These are phyloP conservation scores for Apiotrichum porosum DNA, from an alignment of 1,284 basidiomycete species.

Conservation along the genomic window DNA sequence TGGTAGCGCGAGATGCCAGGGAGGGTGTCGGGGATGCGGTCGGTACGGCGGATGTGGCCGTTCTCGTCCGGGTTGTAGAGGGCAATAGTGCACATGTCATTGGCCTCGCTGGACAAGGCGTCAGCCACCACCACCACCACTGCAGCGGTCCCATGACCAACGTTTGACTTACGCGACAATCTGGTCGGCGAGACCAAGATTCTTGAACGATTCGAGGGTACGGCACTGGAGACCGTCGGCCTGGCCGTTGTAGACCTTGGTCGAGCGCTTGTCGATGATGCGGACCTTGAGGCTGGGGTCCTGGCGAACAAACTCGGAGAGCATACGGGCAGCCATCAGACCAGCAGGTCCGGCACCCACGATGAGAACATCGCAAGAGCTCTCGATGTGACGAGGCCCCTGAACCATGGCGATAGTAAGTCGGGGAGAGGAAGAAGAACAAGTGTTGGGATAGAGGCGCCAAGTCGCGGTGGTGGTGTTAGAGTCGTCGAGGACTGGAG, in stretches of 20 bases:
- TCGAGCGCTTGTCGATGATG: conserved; percentile 21
- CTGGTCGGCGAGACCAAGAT: conserved; percentile 14
- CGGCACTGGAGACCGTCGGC: conserved; percentile 18
- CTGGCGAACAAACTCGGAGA: conserved; percentile 11
- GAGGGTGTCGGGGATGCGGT: conserved; percentile 20
- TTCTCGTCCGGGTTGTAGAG: conserved; percentile 22
- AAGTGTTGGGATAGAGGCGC: too few species aligned
- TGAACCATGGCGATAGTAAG: neutral
- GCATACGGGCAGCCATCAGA: conserved; percentile 17
- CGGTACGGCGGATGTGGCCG: conserved; percentile 16
- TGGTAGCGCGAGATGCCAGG: conserved; percentile 21
- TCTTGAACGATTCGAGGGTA: conserved; percentile 15
- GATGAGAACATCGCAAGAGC: conserved; percentile 13
- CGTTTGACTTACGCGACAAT: conserved; percentile 5
- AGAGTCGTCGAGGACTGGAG: too few species aligned
- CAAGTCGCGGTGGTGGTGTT: too few species aligned
- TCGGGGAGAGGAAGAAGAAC: neutral
- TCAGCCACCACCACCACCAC: neutral
- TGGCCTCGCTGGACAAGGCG: conserved; percentile 6
- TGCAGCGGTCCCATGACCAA: too few species aligned
- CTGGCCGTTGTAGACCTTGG: conserved; percentile 21
- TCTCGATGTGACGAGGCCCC: conserved; percentile 8
- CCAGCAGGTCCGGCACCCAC: conserved; percentile 16
- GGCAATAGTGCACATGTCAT: conserved; percentile 14
- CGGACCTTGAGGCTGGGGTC: conserved; percentile 19